These are phyloP conservation scores for Nemania diffusa DNA, from an alignment of 2,329 filamentous ascomycete species.

Conservation along the genomic window DNA sequence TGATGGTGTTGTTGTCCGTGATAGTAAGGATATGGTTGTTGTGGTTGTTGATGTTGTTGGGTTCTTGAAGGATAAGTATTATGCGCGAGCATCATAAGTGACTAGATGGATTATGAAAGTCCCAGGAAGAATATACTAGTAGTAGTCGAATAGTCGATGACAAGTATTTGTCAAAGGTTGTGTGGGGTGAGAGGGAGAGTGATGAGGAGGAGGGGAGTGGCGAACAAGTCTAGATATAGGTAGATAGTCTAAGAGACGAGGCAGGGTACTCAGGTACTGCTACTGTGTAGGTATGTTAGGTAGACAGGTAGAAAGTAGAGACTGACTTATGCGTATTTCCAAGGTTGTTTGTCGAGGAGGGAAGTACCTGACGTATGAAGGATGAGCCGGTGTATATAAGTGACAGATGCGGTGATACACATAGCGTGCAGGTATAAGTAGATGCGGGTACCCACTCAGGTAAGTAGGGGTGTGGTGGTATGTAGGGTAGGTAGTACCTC, in stretches of 20 bases:
- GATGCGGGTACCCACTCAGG: slow-evolving; percentile 11
- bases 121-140: slow-evolving; percentile 6
- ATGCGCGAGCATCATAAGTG: slow-evolving; percentile 49
- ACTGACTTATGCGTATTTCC: background rate
- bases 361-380: slow-evolving; percentile 31
- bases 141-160: slow-evolving; percentile 24
- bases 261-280: slow-evolving; percentile 11
- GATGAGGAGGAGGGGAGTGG: slow-evolving; percentile 27
- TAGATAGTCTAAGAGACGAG: slow-evolving; percentile 25
- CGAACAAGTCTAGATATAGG: slow-evolving; percentile 35
- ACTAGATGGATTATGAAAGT: slow-evolving; percentile 28
- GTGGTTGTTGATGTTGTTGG: slow-evolving; percentile 40
- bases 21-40: slow-evolving; percentile 40
- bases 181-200: slow-evolving; percentile 26
- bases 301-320: background rate
- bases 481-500: background rate
- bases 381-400: slow-evolving; percentile 1
- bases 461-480: background rate
- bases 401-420: slow-evolving; percentile 12
- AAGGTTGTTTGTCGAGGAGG: slow-evolving; percentile 1
- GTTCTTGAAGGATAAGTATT: slow-evolving; percentile 44
- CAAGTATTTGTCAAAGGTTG: slow-evolving; percentile 29
- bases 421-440: slow-evolving; percentile 12
- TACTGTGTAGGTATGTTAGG: background rate
- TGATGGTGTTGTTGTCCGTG: slow-evolving; percentile 44